phyloP scores from a whole-genome alignment of 805 yeast species.

The Starmerella bombi region DNA sequence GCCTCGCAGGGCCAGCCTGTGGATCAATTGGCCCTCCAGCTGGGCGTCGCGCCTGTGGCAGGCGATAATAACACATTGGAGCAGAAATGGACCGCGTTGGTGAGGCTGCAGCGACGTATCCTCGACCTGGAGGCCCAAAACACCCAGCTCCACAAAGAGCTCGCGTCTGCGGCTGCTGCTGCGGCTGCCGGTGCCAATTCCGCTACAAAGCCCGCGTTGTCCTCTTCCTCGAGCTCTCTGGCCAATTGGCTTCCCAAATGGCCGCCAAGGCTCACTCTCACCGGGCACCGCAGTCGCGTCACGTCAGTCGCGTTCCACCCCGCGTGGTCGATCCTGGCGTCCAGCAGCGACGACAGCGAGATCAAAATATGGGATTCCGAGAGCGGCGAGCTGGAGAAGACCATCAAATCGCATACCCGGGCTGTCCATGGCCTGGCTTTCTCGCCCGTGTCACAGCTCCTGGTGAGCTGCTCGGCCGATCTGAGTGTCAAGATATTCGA shows the following conservation, averaged over 20 bases:
- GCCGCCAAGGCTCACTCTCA: slow-evolving; percentile 31
- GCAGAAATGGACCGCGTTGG: slow-evolving; percentile 78
- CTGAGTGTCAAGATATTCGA: slow-evolving; percentile 60
- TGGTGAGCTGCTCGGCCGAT: slow-evolving; percentile 43
- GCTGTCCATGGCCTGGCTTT: slow-evolving; percentile 46
- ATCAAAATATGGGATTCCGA: slow-evolving; percentile 63
- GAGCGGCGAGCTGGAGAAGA: slow-evolving; percentile 44
- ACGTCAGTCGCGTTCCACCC: slow-evolving; percentile 65
- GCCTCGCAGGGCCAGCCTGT: slow-evolving; percentile 23
- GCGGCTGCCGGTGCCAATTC: slow-evolving; percentile 11
- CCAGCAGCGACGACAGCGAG: slow-evolving; percentile 61
- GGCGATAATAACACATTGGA: slow-evolving; percentile 34
- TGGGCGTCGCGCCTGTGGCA: slow-evolving; percentile 5
- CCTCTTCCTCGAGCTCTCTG: neutral
- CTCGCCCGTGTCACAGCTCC: slow-evolving; percentile 32
- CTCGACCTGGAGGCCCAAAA: slow-evolving; percentile 55
- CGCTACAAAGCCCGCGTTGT: neutral
- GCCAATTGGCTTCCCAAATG: slow-evolving; percentile 52
- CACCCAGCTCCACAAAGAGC: slow-evolving; percentile 22
- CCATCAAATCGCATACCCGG: slow-evolving; percentile 65
- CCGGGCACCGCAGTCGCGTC: slow-evolving; percentile 49
- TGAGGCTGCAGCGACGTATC: slow-evolving; percentile 59
- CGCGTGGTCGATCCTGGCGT: slow-evolving; percentile 45
- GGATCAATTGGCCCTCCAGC: neutral
- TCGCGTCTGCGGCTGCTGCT: slow-evolving; percentile 26